Evolutionary conservation across 208 protist genomes (phyloP).

Genomic region (Leishmania tarentolae): DNA sequence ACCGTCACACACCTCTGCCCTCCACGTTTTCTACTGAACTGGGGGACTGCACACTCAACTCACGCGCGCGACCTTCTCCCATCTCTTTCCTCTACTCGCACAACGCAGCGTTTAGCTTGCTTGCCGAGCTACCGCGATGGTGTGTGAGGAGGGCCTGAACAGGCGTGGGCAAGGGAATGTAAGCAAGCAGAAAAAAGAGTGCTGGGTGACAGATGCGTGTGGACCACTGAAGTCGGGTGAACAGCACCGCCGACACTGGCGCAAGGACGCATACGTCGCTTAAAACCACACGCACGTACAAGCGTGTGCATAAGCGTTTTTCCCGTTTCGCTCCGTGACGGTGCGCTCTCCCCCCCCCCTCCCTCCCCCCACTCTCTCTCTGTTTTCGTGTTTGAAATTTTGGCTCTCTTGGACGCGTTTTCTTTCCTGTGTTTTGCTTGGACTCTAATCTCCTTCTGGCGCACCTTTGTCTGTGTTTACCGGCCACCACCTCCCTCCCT

Average conservation of each 20-base stretch:
- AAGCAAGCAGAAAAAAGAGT: not conserved
- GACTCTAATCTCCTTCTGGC: not conserved
- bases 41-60: not conserved
- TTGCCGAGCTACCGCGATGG: not conserved
- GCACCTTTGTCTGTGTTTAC: not conserved
- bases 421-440: not conserved
- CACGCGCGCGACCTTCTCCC: not conserved
- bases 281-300: not conserved
- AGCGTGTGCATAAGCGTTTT: not conserved
- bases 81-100: not conserved
- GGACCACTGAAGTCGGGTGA: not conserved
- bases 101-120: not conserved
- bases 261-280: not conserved
- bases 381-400: not conserved
- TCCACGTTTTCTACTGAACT: not conserved
- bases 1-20: not conserved
- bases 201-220: not conserved
- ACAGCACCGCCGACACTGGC: not conserved
- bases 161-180: not conserved
- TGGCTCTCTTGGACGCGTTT: not conserved
- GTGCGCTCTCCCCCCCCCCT: not conserved
- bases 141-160: not conserved
- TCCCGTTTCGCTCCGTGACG: not conserved
- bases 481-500: too few relatives aligned
- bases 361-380: not conserved